These are phyloP conservation scores for Podila epigama DNA, from an alignment of 192 early-diverging fungal species.

Conservation along the genomic window DNA sequence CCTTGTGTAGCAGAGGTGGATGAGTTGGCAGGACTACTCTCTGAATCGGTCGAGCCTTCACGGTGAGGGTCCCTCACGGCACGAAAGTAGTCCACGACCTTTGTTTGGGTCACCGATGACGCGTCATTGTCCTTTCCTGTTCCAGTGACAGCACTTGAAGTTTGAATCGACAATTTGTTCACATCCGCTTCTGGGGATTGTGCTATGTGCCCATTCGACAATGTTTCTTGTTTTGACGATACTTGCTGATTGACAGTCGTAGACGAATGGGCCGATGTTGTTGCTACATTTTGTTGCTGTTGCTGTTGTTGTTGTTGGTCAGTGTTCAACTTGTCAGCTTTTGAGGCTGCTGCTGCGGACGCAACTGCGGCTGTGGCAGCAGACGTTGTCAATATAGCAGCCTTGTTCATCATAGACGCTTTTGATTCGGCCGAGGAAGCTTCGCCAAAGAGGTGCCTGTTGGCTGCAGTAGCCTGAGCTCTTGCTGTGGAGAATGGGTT, in stretches of 20 bases:
- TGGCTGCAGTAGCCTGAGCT: constrained; percentile 7
- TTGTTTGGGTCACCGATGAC: too few relatives aligned
- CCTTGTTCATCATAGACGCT: constrained; percentile 12
- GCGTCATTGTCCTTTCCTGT: neutral
- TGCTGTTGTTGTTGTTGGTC: neutral
- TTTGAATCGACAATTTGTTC: neutral
- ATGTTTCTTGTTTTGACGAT: neutral
- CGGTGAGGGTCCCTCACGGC: neutral
- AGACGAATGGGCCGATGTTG: too few relatives aligned
- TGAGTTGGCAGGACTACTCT: neutral
- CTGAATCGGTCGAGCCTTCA: neutral
- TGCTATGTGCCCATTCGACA: neutral
- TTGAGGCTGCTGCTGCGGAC: neutral
- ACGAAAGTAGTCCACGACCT: neutral
- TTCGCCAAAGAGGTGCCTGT: constrained; percentile 41
- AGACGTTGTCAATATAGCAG: neutral
- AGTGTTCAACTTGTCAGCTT: neutral
- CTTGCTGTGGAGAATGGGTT: constrained; percentile 39
- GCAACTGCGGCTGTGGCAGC: neutral
- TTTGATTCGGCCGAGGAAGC: constrained; percentile 29
- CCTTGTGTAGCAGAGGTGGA: neutral
- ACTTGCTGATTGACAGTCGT: too few relatives aligned
- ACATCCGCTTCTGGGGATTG: neutral
- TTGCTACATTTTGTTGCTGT: neutral
- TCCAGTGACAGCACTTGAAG: neutral